Conservation (phyloP, 139 green algal species). For the Chlamydomonas sphaeroides region DNA sequence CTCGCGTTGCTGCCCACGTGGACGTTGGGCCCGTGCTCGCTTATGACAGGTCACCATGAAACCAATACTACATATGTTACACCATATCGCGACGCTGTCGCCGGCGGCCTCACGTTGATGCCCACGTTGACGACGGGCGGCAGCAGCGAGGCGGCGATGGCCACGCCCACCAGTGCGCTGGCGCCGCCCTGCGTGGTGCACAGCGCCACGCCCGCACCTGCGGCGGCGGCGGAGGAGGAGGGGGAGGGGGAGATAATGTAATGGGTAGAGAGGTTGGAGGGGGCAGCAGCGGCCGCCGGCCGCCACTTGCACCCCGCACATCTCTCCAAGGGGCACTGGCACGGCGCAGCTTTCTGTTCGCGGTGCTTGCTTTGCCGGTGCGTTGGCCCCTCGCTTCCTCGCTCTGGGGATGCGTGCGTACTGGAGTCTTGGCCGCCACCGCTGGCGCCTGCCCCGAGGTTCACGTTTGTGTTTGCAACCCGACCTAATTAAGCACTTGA, state of each 20-base stretch:
- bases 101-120: too few relatives aligned
- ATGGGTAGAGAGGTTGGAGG: background rate
- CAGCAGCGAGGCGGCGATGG: conserved; percentile 56
- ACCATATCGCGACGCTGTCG: too few relatives aligned
- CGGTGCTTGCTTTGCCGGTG: too few relatives aligned
- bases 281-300: too few relatives aligned
- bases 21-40: too few relatives aligned
- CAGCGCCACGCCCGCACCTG: conserved; percentile 44
- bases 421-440: too few relatives aligned
- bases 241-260: too few relatives aligned
- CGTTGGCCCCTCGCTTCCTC: too few relatives aligned
- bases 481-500: background rate
- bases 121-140: conserved; percentile 51
- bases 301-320: background rate
- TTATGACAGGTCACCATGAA: too few relatives aligned
- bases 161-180: conserved; percentile 38
- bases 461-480: background rate
- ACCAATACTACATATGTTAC: too few relatives aligned
- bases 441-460: too few relatives aligned
- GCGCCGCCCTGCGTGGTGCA: conserved; percentile 30
- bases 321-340: background rate
- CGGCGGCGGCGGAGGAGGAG: background rate
- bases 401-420: background rate
- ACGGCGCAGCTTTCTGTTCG: background rate
- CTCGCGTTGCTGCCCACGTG: too few relatives aligned